phyloP scores from a whole-genome alignment of 1,284 basidiomycete genomes.

The Malassezia obtusa region DNA sequence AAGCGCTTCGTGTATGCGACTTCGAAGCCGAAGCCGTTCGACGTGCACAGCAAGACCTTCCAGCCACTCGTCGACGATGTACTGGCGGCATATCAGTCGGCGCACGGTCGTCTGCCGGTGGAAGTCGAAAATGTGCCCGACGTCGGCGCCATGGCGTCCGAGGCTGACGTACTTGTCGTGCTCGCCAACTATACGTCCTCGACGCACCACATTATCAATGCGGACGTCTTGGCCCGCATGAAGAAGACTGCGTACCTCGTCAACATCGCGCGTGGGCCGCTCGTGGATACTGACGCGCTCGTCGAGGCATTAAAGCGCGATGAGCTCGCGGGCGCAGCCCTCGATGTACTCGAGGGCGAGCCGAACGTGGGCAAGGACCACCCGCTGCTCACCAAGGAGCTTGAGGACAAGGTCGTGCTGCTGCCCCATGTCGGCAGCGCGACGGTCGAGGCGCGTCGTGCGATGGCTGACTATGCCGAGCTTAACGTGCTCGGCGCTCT shows the following conservation, averaged over 20 bases:
- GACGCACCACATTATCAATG: conserved; percentile 66
- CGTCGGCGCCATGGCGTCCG: conserved; percentile 18
- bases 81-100: neutral
- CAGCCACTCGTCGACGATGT: conserved; percentile 19
- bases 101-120: conserved; percentile 16
- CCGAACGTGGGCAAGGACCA: conserved; percentile 63
- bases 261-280: conserved; percentile 51
- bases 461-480: conserved; percentile 58
- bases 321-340: conserved; percentile 78
- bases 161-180: conserved; percentile 50
- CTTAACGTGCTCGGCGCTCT: conserved; percentile 32
- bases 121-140: conserved; percentile 26
- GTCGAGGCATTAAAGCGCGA: conserved; percentile 64
- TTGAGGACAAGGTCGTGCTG: conserved; percentile 58
- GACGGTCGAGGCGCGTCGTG: conserved; percentile 69
- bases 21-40: conserved; percentile 24
- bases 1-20: conserved; percentile 26
- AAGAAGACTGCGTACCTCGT: conserved; percentile 53
- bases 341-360: conserved; percentile 90
- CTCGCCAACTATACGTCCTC: conserved; percentile 66
- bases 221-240: conserved; percentile 67
- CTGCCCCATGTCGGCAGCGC: conserved; percentile 85
- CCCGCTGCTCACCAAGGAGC: conserved; percentile 56
- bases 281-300: conserved; percentile 75
- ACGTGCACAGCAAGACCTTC: conserved; percentile 21